phyloP scores from a whole-genome alignment of 208 protist species.

The Leishmania turanica region DNA sequence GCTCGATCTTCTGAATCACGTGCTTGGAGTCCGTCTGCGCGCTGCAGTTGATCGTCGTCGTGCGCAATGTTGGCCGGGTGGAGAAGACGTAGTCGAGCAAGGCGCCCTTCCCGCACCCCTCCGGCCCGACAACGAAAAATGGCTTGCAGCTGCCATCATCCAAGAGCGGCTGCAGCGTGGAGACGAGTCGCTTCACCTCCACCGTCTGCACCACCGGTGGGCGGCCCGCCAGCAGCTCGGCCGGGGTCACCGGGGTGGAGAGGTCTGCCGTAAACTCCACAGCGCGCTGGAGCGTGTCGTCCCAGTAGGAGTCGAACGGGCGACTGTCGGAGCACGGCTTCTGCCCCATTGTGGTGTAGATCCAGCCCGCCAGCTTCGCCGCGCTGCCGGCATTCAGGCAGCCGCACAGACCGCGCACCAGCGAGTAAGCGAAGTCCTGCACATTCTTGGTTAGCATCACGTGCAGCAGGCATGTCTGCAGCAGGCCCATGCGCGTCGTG shows the following conservation, averaged over 20 bases:
- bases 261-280: constrained; percentile 76
- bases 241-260: constrained; percentile 46
- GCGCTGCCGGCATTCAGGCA: constrained; percentile 53
- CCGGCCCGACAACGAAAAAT: constrained; percentile 96
- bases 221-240: constrained; percentile 56
- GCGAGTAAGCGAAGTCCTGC: constrained; percentile 74
- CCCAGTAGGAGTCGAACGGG: constrained; percentile 90
- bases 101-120: constrained; percentile 95
- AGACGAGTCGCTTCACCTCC: constrained; percentile 90
- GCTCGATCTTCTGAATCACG: constrained; percentile 96
- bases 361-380: constrained; percentile 67
- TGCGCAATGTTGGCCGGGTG: constrained; percentile 40
- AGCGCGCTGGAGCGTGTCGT: constrained; percentile 44
- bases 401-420: constrained; percentile 66
- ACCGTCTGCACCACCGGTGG: constrained; percentile 87
- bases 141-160: constrained; percentile 66
- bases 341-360: constrained; percentile 87
- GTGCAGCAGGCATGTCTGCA: constrained; percentile 85
- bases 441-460: constrained; percentile 56
- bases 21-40: constrained; percentile 94
- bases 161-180: constrained; percentile 90
- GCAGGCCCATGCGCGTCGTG: constrained; percentile 91
- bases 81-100: constrained; percentile 88
- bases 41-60: constrained; percentile 94
- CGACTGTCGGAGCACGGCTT: constrained; percentile 67